These are phyloP conservation scores for Hericium alpestre DNA, from an alignment of 768 basidiomycete species.

Conservation along the genomic window DNA sequence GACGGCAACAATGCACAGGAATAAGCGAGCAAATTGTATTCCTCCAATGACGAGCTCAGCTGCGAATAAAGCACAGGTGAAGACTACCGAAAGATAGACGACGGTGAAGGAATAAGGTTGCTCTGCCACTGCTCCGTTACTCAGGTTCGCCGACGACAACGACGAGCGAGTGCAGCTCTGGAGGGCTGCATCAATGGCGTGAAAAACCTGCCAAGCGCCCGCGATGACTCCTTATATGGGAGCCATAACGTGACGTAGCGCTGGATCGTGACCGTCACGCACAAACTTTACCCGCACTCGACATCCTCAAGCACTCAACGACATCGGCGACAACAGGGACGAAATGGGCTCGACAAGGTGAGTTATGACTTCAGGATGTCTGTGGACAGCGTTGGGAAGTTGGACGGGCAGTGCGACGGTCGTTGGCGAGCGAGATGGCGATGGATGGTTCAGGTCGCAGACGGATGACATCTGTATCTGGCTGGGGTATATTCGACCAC, in stretches of 20 bases:
- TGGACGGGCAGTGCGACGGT: constrained; percentile 12
- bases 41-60: constrained; percentile 13
- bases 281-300: constrained; percentile 5
- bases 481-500: neutral
- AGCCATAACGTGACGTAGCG: neutral
- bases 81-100: constrained; percentile 2
- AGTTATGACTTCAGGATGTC: constrained; percentile 20
- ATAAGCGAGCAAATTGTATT: constrained; percentile 7
- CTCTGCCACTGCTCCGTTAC: constrained; percentile 61
- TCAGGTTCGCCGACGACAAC: constrained; percentile 27
- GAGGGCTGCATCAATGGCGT: constrained; percentile 33
- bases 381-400: constrained; percentile 1
- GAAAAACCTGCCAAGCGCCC: neutral
- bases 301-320: neutral
- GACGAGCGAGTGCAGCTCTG: constrained; percentile 38
- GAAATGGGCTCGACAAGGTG: constrained; percentile 79
- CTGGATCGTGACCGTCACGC: constrained; percentile 6
- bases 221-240: neutral
- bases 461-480: constrained; percentile 7
- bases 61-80: constrained; percentile 1
- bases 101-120: constrained; percentile 14
- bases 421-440: constrained; percentile 20
- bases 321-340: constrained; percentile 20
- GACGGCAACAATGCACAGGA: no score
- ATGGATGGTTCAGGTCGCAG: constrained; percentile 33